Evolutionary conservation across 192 early-diverging fungal genomes (phyloP), one percentile per base, ranked within the genome.

Genomic region (Umbelopsis ramanniana): DNA sequence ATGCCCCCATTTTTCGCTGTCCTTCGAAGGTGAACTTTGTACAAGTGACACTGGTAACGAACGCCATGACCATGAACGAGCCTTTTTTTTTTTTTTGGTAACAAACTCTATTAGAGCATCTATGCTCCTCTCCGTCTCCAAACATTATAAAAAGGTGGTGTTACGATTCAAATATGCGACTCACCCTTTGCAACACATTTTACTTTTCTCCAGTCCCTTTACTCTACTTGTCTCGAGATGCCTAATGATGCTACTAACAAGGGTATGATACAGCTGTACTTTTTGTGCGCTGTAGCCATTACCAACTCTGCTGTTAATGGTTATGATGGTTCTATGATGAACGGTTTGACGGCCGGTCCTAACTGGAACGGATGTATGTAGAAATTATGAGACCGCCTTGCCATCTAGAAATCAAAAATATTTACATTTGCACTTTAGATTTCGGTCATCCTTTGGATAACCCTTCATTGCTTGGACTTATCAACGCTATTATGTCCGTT

Each of bases 401-500:
- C 17, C 19, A 8, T 50, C 9, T 50, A 50, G 17, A 50, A 1
- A 50, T 21, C 15, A 10, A 50, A 3, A 50, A 50, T n/a, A 50
- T 6, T 50, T 5, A n/a, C 48, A 4, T 50, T 50, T 12, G 11
- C 40, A 19, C 5, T 50, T n/a, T 19, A 50, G 48, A 50, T 21
- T 50, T 50, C n/a, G 48, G 48, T 26, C 2, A 55, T 23, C 26
- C 26, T 29, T 55, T 55, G 21, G 21, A 26, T 22, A 55, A 55
- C 53, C 53, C 53, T 55, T 0, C 21, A 1, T 2, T 23, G 14
- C 35, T 43, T 46, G 85, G 83, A 11, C 74, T 84, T 24, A 88
- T 90, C 50, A 81, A 82, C 15, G 86, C 89, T 17, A 72, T 86
- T 29, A 86, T 91, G 45, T 84, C 87, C 0, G 81, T 88, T 14